Conservation (phyloP, 139 green algal species). For the Chlorella ohadii region DNA sequence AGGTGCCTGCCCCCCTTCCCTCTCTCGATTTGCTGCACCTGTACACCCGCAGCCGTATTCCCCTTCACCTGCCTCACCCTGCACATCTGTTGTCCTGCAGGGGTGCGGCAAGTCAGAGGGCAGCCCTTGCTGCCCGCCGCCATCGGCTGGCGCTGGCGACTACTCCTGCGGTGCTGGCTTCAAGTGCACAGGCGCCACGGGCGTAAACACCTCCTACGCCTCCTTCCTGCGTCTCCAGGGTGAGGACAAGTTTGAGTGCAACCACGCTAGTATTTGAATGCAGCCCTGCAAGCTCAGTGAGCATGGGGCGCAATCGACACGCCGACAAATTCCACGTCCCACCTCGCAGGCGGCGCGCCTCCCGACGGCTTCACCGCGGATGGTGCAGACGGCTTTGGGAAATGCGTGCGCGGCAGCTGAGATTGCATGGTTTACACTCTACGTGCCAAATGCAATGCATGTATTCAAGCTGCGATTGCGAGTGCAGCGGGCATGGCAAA, state of each 20-base stretch:
- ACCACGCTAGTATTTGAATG: too few relatives aligned
- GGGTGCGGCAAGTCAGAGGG: not conserved
- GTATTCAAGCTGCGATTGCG: too few relatives aligned
- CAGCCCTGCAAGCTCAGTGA: too few relatives aligned
- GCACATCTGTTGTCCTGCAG: too few relatives aligned
- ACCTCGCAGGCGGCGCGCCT: not conserved
- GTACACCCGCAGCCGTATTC: too few relatives aligned
- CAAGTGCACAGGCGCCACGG: not conserved
- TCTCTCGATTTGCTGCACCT: too few relatives aligned
- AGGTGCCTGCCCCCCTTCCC: not conserved
- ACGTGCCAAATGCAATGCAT: too few relatives aligned
- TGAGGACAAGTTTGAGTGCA: not conserved
- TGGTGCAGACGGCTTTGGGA: not conserved
- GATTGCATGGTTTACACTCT: not conserved
- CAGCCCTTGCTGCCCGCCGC: constrained; percentile 5
- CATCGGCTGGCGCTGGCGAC: not conserved
- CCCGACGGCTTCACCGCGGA: not conserved
- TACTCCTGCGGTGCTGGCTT: not conserved
- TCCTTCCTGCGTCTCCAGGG: not conserved
- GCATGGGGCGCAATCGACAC: too few relatives aligned
- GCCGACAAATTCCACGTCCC: too few relatives aligned
- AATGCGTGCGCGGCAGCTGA: not conserved
- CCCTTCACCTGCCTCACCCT: too few relatives aligned
- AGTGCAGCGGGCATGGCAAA: too few relatives aligned
- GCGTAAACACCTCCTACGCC: not conserved